Evolutionary conservation across 495 filamentous ascomycete genomes (phyloP).

Genomic region (Diplogelasinospora grovesii): DNA sequence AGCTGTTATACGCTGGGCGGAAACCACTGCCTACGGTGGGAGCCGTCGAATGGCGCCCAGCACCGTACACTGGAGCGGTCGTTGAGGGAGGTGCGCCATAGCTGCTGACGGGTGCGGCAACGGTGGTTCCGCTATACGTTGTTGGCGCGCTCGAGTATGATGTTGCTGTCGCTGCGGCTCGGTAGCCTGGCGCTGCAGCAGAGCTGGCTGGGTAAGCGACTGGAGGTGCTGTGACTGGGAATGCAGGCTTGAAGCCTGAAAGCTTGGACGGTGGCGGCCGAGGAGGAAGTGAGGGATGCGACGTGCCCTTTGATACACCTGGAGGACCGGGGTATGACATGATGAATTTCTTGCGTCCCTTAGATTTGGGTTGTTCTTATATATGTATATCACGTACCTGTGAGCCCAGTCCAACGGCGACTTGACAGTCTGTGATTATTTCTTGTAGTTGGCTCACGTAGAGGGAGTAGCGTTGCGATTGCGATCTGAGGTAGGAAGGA

Average conservation of each 20-base stretch:
- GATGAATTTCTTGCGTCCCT: constrained; percentile 65
- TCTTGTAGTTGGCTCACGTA: constrained; percentile 21
- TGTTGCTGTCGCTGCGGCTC: constrained; percentile 13
- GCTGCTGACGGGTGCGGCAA: constrained; percentile 27
- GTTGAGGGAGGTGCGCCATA: constrained; percentile 32
- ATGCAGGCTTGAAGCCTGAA: constrained; percentile 54
- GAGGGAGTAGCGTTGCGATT: constrained; percentile 6
- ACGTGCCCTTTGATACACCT: constrained; percentile 57
- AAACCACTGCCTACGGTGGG: constrained; percentile 23
- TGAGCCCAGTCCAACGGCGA: constrained; percentile 26
- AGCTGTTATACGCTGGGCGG: constrained; percentile 28
- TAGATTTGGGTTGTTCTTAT: constrained; percentile 18
- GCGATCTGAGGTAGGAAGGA: constrained; percentile 1
- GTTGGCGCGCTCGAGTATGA: constrained; percentile 16
- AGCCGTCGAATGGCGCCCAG: constrained; percentile 23
- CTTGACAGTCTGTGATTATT: constrained; percentile 10
- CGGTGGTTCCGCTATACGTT: constrained; percentile 26
- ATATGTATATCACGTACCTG: constrained; percentile 42
- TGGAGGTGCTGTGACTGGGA: constrained; percentile 35
- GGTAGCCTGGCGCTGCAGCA: constrained; percentile 26
- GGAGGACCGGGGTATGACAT: constrained; percentile 93
- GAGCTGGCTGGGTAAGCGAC: constrained; percentile 8
- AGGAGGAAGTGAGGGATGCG: constrained; percentile 69
- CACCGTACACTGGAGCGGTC: constrained; percentile 26
- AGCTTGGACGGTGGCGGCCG: constrained; percentile 67